These are phyloP conservation scores for Solanum tacnaense DNA, from an alignment of 257 asterid genomes.

Conservation along the genomic window DNA sequence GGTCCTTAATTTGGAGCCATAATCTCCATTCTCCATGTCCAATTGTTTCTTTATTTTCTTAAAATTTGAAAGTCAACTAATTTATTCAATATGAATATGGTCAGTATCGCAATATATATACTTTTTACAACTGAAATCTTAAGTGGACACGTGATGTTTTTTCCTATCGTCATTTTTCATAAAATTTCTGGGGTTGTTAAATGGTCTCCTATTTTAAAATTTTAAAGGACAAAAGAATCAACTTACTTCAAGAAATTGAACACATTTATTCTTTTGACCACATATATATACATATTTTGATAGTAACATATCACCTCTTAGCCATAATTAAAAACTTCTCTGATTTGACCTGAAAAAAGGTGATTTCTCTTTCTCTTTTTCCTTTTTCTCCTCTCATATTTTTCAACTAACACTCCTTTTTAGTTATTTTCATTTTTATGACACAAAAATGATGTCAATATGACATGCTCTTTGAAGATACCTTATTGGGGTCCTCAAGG, in stretches of 20 bases:
- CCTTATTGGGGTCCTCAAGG: neutral
- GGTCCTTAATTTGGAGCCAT: neutral
- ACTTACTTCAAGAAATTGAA: neutral
- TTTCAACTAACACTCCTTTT: neutral
- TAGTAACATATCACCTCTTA: neutral
- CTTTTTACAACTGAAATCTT: neutral
- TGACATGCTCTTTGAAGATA: neutral
- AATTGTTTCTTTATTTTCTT: neutral
- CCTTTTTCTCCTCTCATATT: neutral
- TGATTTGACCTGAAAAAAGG: neutral
- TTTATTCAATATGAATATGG: neutral
- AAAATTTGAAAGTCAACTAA: neutral
- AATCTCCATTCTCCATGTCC: neutral
- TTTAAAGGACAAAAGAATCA: neutral
- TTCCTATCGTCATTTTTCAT: neutral
- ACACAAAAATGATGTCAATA: neutral
- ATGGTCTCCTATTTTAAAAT: neutral
- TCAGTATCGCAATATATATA: neutral
- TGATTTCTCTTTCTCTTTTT: neutral
- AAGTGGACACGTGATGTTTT: neutral
- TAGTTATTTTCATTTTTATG: neutral
- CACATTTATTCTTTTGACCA: neutral
- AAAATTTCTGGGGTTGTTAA: neutral
- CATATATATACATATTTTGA: neutral
- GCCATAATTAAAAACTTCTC: neutral